phyloP scores from a whole-genome alignment of 2,329 filamentous ascomycete genomes.

The Aspergillus udagawae region DNA sequence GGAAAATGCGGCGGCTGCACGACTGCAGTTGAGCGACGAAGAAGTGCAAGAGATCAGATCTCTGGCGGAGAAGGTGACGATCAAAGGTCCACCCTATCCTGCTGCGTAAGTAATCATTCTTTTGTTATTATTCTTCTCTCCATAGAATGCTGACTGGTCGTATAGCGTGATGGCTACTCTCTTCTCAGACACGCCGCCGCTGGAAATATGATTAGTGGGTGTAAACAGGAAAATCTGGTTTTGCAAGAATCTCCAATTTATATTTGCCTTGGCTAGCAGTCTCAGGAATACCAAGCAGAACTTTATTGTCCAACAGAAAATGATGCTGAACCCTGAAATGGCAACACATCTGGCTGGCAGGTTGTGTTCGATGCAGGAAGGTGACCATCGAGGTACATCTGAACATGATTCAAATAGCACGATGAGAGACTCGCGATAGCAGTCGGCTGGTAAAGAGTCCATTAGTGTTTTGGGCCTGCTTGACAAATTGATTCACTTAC shows the following conservation, averaged over 20 bases:
- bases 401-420: neutral
- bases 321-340: neutral
- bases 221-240: too few species aligned
- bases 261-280: too few species aligned
- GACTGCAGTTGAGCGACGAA: slow-evolving; percentile 15
- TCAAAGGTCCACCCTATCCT: neutral
- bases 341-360: neutral
- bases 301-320: too few species aligned
- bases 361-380: neutral
- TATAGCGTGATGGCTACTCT: slow-evolving; percentile 3
- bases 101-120: neutral
- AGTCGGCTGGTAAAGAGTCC: neutral
- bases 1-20: slow-evolving; percentile 14
- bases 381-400: neutral
- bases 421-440: neutral
- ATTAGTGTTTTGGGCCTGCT: too few species aligned
- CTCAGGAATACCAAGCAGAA: too few species aligned
- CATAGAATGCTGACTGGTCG: neutral
- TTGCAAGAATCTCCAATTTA: too few species aligned
- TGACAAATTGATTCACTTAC: too few species aligned
- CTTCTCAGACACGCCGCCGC: slow-evolving; percentile 5
- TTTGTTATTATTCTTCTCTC: neutral
- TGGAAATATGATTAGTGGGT: neutral
- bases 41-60: slow-evolving; percentile 17
- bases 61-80: slow-evolving; percentile 13